These are phyloP conservation scores for Mycena olivaceomarginata DNA, from an alignment of 768 basidiomycete genomes.

Conservation along the genomic window DNA sequence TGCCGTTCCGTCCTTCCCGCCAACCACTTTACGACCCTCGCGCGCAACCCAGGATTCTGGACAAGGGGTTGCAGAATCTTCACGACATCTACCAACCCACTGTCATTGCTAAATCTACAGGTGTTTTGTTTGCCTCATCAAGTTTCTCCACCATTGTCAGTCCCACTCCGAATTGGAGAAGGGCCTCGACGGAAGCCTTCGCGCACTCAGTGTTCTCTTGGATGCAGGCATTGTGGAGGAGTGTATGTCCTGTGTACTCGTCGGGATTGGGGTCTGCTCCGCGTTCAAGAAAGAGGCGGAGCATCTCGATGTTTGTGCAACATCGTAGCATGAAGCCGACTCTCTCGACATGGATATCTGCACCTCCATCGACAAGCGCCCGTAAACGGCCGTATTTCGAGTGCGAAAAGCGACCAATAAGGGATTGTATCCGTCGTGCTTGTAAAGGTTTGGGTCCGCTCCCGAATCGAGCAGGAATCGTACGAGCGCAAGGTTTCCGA, in stretches of 20 bases:
- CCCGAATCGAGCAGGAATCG: not conserved
- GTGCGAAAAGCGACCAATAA: not conserved
- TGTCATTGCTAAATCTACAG: not conserved
- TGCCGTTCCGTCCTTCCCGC: not conserved
- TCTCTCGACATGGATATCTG: not conserved
- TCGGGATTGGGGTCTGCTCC: not conserved
- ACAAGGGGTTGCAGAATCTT: not conserved
- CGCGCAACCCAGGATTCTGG: not conserved
- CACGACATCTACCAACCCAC: not conserved
- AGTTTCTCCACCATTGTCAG: too few relatives aligned
- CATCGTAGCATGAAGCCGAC: not conserved
- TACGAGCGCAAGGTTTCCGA: not conserved
- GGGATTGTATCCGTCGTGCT: not conserved
- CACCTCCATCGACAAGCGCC: not conserved
- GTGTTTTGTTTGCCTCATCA: not conserved
- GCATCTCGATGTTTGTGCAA: not conserved
- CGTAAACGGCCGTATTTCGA: not conserved
- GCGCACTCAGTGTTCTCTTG: not conserved
- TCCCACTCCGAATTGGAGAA: not conserved
- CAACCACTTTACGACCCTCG: not conserved
- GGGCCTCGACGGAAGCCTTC: not conserved
- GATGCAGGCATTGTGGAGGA: not conserved
- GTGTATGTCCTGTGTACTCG: not conserved
- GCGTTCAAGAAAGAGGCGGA: slow-evolving; percentile 11
- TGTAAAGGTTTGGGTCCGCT: not conserved